Conservation (phyloP, 805 yeast genomes). For the Lipomyces anomalus region DNA sequence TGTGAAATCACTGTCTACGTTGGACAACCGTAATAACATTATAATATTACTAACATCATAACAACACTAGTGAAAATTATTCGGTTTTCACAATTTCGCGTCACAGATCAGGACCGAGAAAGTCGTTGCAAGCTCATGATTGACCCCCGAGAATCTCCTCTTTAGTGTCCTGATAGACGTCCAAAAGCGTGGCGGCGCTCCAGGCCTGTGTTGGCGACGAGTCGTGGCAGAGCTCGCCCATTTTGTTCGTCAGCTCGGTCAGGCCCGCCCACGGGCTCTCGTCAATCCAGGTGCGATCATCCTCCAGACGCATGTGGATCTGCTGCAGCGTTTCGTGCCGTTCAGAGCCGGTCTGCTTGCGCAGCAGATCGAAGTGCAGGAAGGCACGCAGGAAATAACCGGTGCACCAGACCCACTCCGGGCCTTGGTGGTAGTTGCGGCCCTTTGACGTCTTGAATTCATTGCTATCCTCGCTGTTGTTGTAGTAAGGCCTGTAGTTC, state of each 20-base stretch:
- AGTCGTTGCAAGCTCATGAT: too few species aligned
- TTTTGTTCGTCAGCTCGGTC: slow-evolving; percentile 85
- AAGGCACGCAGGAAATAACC: slow-evolving; percentile 86
- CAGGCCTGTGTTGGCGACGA: slow-evolving; percentile 97
- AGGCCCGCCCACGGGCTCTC: slow-evolving; percentile 90
- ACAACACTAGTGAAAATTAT: too few species aligned
- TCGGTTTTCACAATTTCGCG: too few species aligned
- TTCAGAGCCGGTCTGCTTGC: slow-evolving; percentile 36
- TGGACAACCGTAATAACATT: too few species aligned
- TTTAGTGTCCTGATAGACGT: slow-evolving; percentile 64
- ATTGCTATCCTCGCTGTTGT: slow-evolving; percentile 68
- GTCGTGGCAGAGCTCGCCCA: slow-evolving; percentile 74
- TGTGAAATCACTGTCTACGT: too few species aligned
- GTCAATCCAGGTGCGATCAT: slow-evolving; percentile 63
- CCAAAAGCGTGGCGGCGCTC: slow-evolving; percentile 84
- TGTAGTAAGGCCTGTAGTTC: slow-evolving; percentile 86
- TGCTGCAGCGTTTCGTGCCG: slow-evolving; percentile 52
- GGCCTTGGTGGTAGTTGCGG: slow-evolving; percentile 96
- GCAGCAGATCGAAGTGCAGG: slow-evolving; percentile 47
- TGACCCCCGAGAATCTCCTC: too few species aligned
- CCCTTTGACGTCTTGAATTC: slow-evolving; percentile 95
- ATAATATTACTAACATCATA: too few species aligned
- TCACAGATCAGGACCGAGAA: too few species aligned
- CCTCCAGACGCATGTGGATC: slow-evolving; percentile 54
- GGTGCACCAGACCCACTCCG: slow-evolving; percentile 94